phyloP scores from a whole-genome alignment of 805 yeast species.

The Saccharomycopsis babjevae region DNA sequence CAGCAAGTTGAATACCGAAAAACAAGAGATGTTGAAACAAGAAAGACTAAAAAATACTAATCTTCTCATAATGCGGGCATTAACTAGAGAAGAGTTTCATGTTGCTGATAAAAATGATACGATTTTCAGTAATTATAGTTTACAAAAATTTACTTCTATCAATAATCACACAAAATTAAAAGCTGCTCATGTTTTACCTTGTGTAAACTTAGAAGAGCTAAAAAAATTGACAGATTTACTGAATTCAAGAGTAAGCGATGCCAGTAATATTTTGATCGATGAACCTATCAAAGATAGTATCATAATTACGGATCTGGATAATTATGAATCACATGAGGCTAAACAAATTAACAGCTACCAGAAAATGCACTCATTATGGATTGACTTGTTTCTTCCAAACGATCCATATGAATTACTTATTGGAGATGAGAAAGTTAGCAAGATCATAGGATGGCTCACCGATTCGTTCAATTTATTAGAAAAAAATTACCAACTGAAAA shows the following conservation, averaged over 20 bases:
- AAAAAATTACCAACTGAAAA: constrained; percentile 8
- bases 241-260: background rate
- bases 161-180: background rate
- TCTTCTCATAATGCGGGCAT: background rate
- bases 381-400: background rate
- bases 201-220: background rate
- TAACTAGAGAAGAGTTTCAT: constrained; percentile 15
- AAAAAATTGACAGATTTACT: background rate
- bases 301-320: background rate
- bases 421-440: background rate
- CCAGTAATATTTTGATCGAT: background rate
- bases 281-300: background rate
- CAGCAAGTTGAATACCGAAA: background rate
- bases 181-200: background rate
- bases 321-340: background rate
- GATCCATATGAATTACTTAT: background rate
- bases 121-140: background rate
- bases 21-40: background rate
- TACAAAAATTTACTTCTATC: background rate
- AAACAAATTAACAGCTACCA: background rate
- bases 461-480: constrained; percentile 8
- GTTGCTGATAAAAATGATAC: background rate
- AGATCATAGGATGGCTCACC: constrained; percentile 6
- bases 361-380: background rate
- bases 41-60: background rate